These are phyloP conservation scores for Blepharisma japonicum DNA, from an alignment of 73 alveolate genomes.

Conservation along the genomic window DNA sequence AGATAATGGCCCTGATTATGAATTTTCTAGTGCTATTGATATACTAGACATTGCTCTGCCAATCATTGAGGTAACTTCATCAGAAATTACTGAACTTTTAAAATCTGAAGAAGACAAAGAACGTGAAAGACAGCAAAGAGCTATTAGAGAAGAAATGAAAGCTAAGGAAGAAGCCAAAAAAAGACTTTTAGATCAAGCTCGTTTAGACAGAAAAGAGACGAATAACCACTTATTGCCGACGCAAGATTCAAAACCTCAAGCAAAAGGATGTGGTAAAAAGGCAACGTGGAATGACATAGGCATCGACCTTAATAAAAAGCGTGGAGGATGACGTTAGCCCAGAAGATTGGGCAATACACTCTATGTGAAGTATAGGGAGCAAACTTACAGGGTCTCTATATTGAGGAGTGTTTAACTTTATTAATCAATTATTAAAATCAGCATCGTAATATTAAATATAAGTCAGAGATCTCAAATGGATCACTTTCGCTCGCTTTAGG, in stretches of 20 bases:
- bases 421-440: too few relatives aligned
- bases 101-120: conserved; percentile 27
- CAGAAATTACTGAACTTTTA: neutral
- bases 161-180: conserved; percentile 19
- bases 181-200: neutral
- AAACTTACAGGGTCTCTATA: too few relatives aligned
- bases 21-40: neutral
- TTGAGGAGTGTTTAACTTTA: too few relatives aligned
- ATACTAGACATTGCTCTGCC: conserved; percentile 3
- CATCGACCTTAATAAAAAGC: neutral
- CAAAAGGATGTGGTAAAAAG: neutral
- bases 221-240: conserved; percentile 2
- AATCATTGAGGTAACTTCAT: neutral
- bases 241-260: neutral
- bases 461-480: too few relatives aligned
- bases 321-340: conserved; percentile 16
- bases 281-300: conserved; percentile 16
- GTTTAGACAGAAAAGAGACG: conserved; percentile 22
- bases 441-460: too few relatives aligned
- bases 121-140: conserved; percentile 25
- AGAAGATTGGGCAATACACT: too few relatives aligned
- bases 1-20: conserved; percentile 8
- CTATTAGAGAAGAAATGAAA: neutral
- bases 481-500: too few relatives aligned
- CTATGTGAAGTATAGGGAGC: too few relatives aligned